Evolutionary conservation across 2,329 filamentous ascomycete species (phyloP), one percentile per base, ranked within the genome.

Genomic region (Hypoxylon sp.): DNA sequence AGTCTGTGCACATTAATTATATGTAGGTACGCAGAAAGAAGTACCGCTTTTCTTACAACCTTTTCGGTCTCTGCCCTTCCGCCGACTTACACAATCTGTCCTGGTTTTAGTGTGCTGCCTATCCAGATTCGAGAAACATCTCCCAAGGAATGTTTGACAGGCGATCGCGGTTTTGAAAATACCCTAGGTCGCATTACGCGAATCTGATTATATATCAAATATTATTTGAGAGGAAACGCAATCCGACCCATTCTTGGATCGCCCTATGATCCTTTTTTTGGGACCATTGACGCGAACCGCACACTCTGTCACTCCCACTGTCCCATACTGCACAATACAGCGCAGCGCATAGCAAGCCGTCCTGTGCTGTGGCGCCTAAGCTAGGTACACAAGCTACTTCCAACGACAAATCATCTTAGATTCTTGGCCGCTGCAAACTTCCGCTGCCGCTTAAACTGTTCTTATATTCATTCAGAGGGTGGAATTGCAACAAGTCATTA

Each of bases 401-500:
- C 57, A 59, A 35, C 50, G 17, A 17, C 37, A 42, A 42, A 19
- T 64, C 57, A 39, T 51, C 52, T 59, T 48, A 31, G 22, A 50
- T 58, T 69, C 71, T 72, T 71, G 71, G 71, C 70, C 66, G 46
- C 61, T 69, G 63, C 66, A 70, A 70, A 51, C 53, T 67, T 37
- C 67, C 69, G 67, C 66, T 66, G 55, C 61, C 61, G 46, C 48
- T 47, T 39, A 59, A 60, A 57, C 55, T 33, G 35, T 59, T 22
- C 35, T 58, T 44, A 33, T 58, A 48, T 46, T 46, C 24, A 35
- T 29, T 67, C 17, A 5, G 50, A 26, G 35, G 31, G n/a, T 51
- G 24, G 26, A 37, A 53, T 22, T 63, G 19, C 46, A 22, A 39
- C 29, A 37, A 35, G 26, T 47, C 31, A 9, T 59, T 51, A 48